phyloP scores from a whole-genome alignment of 176 grass and related monocot genomes.

The Zea mays region DNA sequence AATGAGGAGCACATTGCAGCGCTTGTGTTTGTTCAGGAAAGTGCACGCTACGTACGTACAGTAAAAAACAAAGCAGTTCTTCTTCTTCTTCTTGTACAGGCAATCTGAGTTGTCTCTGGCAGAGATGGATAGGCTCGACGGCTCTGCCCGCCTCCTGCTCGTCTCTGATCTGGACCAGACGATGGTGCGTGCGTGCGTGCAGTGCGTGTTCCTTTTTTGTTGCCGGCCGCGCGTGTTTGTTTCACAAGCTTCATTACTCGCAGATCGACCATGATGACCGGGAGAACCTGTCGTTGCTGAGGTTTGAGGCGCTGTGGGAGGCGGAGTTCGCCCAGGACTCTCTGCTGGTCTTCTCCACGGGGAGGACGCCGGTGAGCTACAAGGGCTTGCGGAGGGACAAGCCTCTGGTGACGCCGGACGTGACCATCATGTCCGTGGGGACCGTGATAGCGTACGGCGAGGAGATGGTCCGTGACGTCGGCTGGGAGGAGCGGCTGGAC shows the following conservation, averaged over 20 bases:
- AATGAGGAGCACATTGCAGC: conserved; percentile 26
- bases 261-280: conserved; percentile 79
- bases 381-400: conserved; percentile 71
- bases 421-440: conserved; percentile 93
- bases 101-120: neutral
- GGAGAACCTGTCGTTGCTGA: conserved; percentile 71
- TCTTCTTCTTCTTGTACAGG: neutral
- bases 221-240: too few relatives aligned
- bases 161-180: conserved; percentile 91
- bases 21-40: conserved; percentile 29
- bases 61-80: neutral
- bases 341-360: conserved; percentile 80
- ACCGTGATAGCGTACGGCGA: conserved; percentile 90
- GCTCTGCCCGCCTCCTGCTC: conserved; percentile 69
- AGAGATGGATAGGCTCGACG: conserved; percentile 64
- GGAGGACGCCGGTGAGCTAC: conserved; percentile 75
- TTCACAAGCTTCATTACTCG: too few relatives aligned
- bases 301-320: conserved; percentile 77
- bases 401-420: conserved; percentile 79
- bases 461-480: conserved; percentile 78
- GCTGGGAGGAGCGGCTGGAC: conserved; percentile 64
- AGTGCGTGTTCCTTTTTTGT: too few relatives aligned
- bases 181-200: conserved; percentile 55
- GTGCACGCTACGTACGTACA: too few relatives aligned
- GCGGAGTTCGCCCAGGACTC: conserved; percentile 71